Evolutionary conservation across 768 basidiomycete genomes (phyloP), one percentile per base, ranked within the genome.

Genomic region (Paxillus rubicundulus): DNA sequence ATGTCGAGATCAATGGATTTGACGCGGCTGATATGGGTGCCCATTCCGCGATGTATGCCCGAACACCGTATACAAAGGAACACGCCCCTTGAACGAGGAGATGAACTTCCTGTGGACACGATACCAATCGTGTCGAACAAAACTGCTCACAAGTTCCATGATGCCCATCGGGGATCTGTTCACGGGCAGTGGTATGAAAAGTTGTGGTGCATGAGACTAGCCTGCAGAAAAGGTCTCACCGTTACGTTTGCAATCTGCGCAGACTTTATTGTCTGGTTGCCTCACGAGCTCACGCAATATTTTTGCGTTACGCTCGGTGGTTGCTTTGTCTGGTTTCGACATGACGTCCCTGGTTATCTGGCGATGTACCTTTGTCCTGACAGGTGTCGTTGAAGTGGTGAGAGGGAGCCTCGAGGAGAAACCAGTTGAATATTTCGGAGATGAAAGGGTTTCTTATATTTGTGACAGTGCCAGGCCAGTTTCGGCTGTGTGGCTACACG

Each of bases 31-130:
- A 98, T 97, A 70, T 99, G 96, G 0, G 96, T 98, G 54, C 96
- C 96, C 92, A 99, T 94, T 37, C 92, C 88, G 39, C 96, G 86
- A 71, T 99, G 96, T 52, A 98, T 90, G 27, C 96, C 96, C 13
- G 95, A 98, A 72, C 96, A 99, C 53, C 96, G 84, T 58, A 99
- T 97, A 67, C 96, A 99, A 36, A 98, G 77, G 66, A 93, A 97
- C 2, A 93, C 87, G 20, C 96, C 96, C 24, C 92, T 94, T 56
- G 18, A 50, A 53, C 14, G 40, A 3, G 47, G 17, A 52, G 14
- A 51, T 54, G 28, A 57, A 45, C 32, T 17, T 0, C 16, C 12
- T 14, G 5, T 21, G n/a, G 14, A 9, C 18, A 38, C 21, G 33
- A 18, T 13, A 44, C 24, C 10, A 4, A 16, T 21, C 18, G 0